Conservation (phyloP, 352 stramenopile species). For the Pythium sp. region DNA sequence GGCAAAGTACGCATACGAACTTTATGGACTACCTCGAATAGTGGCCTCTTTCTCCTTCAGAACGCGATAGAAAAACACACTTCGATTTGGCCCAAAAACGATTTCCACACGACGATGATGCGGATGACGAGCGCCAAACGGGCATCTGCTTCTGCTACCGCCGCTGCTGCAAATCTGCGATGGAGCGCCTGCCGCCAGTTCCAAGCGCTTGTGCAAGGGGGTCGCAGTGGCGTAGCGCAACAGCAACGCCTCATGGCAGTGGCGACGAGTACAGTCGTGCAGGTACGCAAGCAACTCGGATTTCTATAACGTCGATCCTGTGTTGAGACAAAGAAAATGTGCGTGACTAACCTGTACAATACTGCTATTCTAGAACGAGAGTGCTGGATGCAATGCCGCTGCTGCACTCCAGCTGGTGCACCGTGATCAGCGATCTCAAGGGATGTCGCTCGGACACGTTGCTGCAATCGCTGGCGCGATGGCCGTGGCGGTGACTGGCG, state of each 20-base stretch:
- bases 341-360: neutral
- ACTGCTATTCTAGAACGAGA: neutral
- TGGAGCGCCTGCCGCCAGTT: neutral
- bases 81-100: neutral
- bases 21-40: neutral
- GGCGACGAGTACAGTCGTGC: neutral
- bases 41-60: neutral
- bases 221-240: neutral
- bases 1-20: neutral
- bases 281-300: neutral
- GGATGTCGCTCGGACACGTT: neutral
- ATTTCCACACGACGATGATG: neutral
- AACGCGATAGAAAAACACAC: neutral
- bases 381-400: neutral
- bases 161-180: neutral
- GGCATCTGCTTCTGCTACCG: neutral
- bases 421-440: neutral
- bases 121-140: neutral
- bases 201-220: neutral
- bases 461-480: neutral
- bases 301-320: neutral
- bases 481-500: slow-evolving; percentile 6
- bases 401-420: neutral
- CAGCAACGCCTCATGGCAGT: neutral
- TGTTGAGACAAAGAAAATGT: neutral